Conservation (phyloP, 805 yeast genomes). For the Myxozyma geophila region DNA sequence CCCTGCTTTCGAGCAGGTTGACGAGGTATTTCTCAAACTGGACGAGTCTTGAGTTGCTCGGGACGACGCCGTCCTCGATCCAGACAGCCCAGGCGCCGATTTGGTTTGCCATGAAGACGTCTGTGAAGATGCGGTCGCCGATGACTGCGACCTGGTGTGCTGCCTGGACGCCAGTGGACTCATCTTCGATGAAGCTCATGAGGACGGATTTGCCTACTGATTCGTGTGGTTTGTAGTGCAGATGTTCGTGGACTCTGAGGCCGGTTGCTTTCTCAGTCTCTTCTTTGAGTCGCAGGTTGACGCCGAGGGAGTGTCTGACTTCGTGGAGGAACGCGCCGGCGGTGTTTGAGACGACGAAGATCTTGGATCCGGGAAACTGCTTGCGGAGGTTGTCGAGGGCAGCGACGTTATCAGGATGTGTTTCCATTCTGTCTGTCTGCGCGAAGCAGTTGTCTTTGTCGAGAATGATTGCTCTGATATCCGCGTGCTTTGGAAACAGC, state of each 20-base stretch:
- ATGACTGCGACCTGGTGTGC: conserved; percentile 78
- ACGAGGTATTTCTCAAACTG: conserved; percentile 1
- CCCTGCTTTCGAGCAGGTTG: not conserved
- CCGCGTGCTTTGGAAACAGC: conserved; percentile 20
- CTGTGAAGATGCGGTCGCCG: conserved; percentile 92
- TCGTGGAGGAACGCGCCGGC: conserved; percentile 61
- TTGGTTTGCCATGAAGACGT: conserved; percentile 88
- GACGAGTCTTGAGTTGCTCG: conserved; percentile 25
- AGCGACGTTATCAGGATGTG: conserved; percentile 69
- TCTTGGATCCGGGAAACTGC: conserved; percentile 63
- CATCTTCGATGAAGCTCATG: conserved; percentile 53
- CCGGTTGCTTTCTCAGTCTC: conserved; percentile 36
- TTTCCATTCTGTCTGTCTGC: conserved; percentile 72
- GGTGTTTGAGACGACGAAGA: conserved; percentile 85
- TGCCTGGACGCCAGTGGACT: conserved; percentile 51
- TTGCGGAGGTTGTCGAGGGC: conserved; percentile 24
- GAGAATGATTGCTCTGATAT: conserved; percentile 50
- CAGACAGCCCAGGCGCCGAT: conserved; percentile 89
- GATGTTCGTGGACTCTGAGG: conserved; percentile 45
- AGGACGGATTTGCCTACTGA: conserved; percentile 61
- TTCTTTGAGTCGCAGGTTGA: conserved; percentile 5
- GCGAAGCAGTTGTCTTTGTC: conserved; percentile 98
- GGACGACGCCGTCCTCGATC: conserved; percentile 76
- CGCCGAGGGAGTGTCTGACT: conserved; percentile 14
- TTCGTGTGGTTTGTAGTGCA: conserved; percentile 43